A percentile compares a stretch with the other conserved stretches of the same genome.
Evolutionary conservation across 2,329 filamentous ascomycete species (phyloP).

Genomic region (Talaromyces sp.): DNA sequence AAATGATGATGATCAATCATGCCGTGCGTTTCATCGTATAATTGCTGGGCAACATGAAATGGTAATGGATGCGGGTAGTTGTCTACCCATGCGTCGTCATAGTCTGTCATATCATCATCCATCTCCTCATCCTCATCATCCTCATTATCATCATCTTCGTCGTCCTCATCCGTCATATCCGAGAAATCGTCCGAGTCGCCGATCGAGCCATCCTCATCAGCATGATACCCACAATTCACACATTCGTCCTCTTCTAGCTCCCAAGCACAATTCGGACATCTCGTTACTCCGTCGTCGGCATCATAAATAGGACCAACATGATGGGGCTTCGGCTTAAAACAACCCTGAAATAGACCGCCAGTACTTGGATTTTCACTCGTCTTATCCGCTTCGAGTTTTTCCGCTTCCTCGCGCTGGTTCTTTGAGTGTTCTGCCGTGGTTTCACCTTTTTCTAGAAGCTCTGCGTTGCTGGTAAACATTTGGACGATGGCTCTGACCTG

Average conservation of each 20-base stretch:
- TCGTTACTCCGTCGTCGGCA: conserved; percentile 57
- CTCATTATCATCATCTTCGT: conserved; percentile 30
- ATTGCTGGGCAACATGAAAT: conserved; percentile 18
- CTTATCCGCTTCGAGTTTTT: conserved; percentile 59
- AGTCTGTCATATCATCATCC: conserved; percentile 7
- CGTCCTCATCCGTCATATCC: conserved; percentile 44
- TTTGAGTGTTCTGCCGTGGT: conserved; percentile 59
- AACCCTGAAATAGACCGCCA: conserved; percentile 63
- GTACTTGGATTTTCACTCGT: conserved; percentile 47
- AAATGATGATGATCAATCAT: conserved; percentile 5
- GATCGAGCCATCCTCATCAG: conserved; percentile 44
- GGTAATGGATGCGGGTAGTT: conserved; percentile 15
- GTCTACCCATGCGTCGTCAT: conserved; percentile 1
- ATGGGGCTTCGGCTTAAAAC: conserved; percentile 45
- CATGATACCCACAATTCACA: conserved; percentile 53
- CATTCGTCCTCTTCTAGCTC: conserved; percentile 60
- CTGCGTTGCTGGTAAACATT: conserved; percentile 58
- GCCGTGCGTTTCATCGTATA: conserved; percentile 16
- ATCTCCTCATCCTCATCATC: conserved; percentile 28
- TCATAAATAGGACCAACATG: conserved; percentile 49
- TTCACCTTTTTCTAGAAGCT: conserved; percentile 62
- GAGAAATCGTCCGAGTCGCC: conserved; percentile 30
- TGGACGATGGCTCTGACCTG: conserved; percentile 64
- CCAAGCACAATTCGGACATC: conserved; percentile 61
- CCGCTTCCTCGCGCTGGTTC: conserved; percentile 58